Percentiles rank a stretch among this genome's conserved stretches.
Conservation (phyloP, 305 asterid species). For the Galium porrigens region DNA sequence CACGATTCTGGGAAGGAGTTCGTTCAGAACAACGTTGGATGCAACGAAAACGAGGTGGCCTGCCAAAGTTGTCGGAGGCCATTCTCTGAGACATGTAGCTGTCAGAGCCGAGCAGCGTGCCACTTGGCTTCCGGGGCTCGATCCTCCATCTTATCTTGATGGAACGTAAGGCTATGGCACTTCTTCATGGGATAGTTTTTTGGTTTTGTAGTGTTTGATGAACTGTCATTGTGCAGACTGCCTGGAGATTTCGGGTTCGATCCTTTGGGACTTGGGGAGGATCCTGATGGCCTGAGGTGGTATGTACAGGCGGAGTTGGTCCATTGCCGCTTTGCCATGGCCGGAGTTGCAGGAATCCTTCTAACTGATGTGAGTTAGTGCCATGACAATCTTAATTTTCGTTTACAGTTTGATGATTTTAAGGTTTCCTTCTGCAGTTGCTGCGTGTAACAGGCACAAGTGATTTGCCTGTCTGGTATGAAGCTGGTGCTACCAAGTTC, state of each 20-base stretch:
- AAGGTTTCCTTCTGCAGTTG: constrained; percentile 31
- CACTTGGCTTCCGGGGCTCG: constrained; percentile 88
- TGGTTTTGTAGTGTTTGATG: neutral
- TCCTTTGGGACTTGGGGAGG: constrained; percentile 88
- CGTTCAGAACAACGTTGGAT: constrained; percentile 21
- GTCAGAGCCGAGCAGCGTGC: constrained; percentile 60
- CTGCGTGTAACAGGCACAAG: constrained; percentile 61
- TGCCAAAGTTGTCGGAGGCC: constrained; percentile 18
- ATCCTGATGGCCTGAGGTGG: constrained; percentile 80
- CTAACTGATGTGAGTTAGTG: constrained; percentile 46
- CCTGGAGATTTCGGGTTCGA: constrained; percentile 86
- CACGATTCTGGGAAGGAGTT: constrained; percentile 26
- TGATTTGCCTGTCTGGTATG: constrained; percentile 77
- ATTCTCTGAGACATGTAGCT: constrained; percentile 17
- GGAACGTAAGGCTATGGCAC: constrained; percentile 47
- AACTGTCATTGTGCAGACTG: constrained; percentile 31
- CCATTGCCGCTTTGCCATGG: constrained; percentile 91
- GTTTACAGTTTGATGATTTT: constrained; percentile 1
- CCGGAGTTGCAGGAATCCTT: constrained; percentile 88
- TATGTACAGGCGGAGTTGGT: constrained; percentile 87
- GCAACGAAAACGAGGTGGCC: constrained; percentile 22
- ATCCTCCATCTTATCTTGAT: constrained; percentile 78
- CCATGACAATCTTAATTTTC: neutral
- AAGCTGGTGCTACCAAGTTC: constrained; percentile 81
- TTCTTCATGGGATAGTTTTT: neutral